These are phyloP conservation scores for Crucihimalaya himalaica DNA, from an alignment of 345 rosid species.

Conservation along the genomic window DNA sequence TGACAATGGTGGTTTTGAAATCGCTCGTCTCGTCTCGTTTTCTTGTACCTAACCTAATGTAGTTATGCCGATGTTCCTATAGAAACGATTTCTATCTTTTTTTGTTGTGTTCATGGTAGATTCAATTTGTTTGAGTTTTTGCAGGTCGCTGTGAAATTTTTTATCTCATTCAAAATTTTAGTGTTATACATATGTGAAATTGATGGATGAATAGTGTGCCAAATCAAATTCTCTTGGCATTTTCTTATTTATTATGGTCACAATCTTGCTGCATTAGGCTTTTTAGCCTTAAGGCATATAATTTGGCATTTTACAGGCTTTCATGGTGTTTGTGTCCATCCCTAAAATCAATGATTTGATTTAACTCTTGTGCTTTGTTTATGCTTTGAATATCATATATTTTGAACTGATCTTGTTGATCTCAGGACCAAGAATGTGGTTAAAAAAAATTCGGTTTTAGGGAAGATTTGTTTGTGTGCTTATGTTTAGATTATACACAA, in stretches of 20 bases:
- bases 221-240: background rate
- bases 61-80: background rate
- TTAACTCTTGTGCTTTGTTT: background rate
- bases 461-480: background rate
- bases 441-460: background rate
- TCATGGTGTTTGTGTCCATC: background rate
- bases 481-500: background rate
- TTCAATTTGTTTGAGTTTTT: background rate
- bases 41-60: background rate
- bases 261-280: background rate
- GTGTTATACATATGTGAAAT: background rate
- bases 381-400: background rate
- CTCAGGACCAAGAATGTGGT: background rate
- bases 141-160: background rate
- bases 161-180: background rate
- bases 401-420: background rate
- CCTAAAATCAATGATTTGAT: background rate
- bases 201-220: background rate
- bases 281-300: background rate
- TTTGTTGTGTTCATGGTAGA: background rate
- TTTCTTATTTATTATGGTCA: background rate
- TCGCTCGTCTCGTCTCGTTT: constrained; percentile 15
- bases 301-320: background rate
- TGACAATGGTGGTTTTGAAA: background rate
- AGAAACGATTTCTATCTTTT: background rate